These are phyloP conservation scores for Alternaria angustiovoidea DNA, from an alignment of 2,329 filamentous ascomycete species.

Conservation along the genomic window DNA sequence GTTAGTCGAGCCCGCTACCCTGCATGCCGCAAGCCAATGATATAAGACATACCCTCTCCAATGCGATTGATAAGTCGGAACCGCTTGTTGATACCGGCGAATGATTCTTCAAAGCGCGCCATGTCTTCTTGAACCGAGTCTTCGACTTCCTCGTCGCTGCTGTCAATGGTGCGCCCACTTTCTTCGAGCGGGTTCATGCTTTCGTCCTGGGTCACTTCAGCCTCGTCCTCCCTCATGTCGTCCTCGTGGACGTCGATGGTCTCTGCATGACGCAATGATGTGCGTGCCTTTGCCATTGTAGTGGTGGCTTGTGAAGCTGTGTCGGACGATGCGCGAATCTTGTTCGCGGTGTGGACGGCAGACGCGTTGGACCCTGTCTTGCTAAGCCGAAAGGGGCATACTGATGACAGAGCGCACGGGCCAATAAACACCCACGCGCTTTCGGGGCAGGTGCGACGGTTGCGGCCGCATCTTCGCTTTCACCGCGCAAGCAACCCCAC, in stretches of 20 bases:
- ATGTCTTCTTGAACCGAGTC: conserved; percentile 82
- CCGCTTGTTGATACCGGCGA: conserved; percentile 81
- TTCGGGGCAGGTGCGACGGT: conserved; percentile 21
- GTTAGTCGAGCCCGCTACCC: conserved; percentile 36
- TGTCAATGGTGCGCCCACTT: conserved; percentile 58
- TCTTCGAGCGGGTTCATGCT: conserved; percentile 60
- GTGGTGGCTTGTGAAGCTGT: conserved; percentile 19
- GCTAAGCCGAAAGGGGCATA: conserved; percentile 26
- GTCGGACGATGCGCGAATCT: conserved; percentile 13
- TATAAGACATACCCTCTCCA: conserved; percentile 75
- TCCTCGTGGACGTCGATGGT: conserved; percentile 40
- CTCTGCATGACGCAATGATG: conserved; percentile 36
- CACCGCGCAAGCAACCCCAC: conserved; percentile 23
- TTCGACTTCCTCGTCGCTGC: conserved; percentile 68
- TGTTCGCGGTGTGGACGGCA: conserved; percentile 13
- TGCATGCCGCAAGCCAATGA: conserved; percentile 40
- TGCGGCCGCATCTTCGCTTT: conserved; percentile 24
- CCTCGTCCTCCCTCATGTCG: conserved; percentile 47
- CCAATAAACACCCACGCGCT: conserved; percentile 33
- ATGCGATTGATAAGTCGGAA: conserved; percentile 96
- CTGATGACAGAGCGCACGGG: conserved; percentile 18
- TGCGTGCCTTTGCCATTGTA: conserved; percentile 45
- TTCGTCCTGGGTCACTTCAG: conserved; percentile 56
- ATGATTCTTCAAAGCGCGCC: conserved; percentile 79
- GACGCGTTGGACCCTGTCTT: conserved; percentile 20